Conservation (phyloP, 768 basidiomycete species). For the Dacryopinax primogenitus region DNA sequence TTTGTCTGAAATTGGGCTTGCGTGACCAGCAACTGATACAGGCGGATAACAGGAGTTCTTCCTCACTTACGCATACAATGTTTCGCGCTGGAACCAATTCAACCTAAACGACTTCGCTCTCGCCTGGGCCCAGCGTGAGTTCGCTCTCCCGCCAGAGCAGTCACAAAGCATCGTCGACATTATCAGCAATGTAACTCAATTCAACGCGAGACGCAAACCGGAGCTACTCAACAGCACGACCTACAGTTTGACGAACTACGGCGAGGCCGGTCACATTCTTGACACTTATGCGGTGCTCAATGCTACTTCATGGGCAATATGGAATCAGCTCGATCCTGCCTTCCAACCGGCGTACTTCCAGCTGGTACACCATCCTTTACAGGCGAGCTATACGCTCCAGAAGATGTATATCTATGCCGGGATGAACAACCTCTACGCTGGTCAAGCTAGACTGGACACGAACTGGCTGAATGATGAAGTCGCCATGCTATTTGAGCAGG, state of each 20-base stretch:
- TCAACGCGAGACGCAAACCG: slow-evolving; percentile 49
- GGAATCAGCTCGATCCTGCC: slow-evolving; percentile 37
- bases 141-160: slow-evolving; percentile 34
- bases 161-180: slow-evolving; percentile 39
- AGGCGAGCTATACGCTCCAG: slow-evolving; percentile 45
- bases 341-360: slow-evolving; percentile 55
- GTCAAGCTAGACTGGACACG: slow-evolving; percentile 50
- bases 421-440: slow-evolving; percentile 45
- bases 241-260: slow-evolving; percentile 51
- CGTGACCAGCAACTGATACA: too few species aligned
- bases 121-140: slow-evolving; percentile 53
- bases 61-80: slow-evolving; percentile 49
- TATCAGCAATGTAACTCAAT: slow-evolving; percentile 42
- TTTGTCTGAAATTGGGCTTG: too few species aligned
- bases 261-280: slow-evolving; percentile 54
- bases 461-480: slow-evolving; percentile 46
- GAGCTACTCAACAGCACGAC: slow-evolving; percentile 52
- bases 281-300: slow-evolving; percentile 39
- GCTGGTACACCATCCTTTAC: slow-evolving; percentile 52
- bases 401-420: slow-evolving; percentile 50
- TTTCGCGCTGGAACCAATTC: slow-evolving; percentile 40
- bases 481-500: slow-evolving; percentile 44
- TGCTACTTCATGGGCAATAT: slow-evolving; percentile 41
- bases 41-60: slow-evolving; percentile 44
- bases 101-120: slow-evolving; percentile 43